Conservation (phyloP, 2,329 filamentous ascomycete genomes). For the Fonsecaea nubica region DNA sequence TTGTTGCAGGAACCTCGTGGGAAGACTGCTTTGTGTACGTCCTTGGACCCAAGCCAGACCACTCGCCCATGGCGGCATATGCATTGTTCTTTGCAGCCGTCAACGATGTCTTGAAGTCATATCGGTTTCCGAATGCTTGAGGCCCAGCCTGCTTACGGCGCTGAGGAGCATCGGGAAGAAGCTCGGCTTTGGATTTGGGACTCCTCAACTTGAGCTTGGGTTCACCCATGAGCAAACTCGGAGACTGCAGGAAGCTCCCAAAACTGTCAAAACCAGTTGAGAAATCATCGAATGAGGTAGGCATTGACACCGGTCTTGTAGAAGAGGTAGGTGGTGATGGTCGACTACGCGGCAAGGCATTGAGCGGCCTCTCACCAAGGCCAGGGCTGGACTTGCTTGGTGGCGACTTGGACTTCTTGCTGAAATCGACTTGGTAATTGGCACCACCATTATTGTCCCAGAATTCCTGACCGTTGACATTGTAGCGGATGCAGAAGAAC, state of each 20-base stretch:
- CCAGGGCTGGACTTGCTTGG: constrained; percentile 54
- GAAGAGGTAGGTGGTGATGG: constrained; percentile 62
- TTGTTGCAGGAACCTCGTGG: constrained; percentile 38
- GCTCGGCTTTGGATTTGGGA: constrained; percentile 66
- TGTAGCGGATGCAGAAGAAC: constrained; percentile 89
- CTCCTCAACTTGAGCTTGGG: constrained; percentile 73
- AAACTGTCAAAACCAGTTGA: constrained; percentile 64
- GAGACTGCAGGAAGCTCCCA: constrained; percentile 61
- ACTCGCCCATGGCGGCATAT: constrained; percentile 39
- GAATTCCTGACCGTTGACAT: constrained; percentile 79
- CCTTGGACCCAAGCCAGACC: constrained; percentile 38
- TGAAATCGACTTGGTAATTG: constrained; percentile 96
- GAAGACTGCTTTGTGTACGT: constrained; percentile 39
- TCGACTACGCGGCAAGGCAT: constrained; percentile 71
- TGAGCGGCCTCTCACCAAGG: constrained; percentile 58
- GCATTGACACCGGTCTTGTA: constrained; percentile 59
- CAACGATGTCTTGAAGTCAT: constrained; percentile 94
- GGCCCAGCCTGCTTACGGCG: constrained; percentile 61
- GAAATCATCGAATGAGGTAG: constrained; percentile 74
- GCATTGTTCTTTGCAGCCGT: constrained; percentile 74
- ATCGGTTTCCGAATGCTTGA: constrained; percentile 86
- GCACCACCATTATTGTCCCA: constrained; percentile 91
- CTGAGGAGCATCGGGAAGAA: constrained; percentile 65
- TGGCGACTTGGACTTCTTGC: constrained; percentile 73
- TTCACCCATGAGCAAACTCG: constrained; percentile 70